These are phyloP conservation scores for Haplosporangium sp. DNA, from an alignment of 371 early-diverging fungal genomes.

Conservation along the genomic window DNA sequence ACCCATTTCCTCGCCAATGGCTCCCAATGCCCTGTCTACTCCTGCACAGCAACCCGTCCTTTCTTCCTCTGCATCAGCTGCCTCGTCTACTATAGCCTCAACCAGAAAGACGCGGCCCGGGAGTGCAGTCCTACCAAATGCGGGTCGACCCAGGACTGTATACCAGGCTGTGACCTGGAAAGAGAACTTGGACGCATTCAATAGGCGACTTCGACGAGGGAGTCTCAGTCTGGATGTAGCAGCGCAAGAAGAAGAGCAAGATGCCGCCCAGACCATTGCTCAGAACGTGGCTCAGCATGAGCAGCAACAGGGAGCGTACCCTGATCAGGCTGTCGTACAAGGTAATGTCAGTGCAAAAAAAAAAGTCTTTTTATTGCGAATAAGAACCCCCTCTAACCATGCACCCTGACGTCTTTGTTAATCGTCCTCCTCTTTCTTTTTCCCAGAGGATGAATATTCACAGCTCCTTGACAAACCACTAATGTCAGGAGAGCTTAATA, in stretches of 20 bases:
- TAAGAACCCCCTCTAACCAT: too few relatives aligned
- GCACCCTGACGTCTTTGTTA: too few relatives aligned
- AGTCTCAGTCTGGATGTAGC: conserved; percentile 43
- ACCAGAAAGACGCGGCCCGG: conserved; percentile 12
- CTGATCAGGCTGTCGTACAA: conserved; percentile 12
- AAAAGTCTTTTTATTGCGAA: too few relatives aligned
- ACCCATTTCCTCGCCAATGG: too few relatives aligned
- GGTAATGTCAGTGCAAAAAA: conserved; percentile 11
- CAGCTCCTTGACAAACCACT: too few relatives aligned
- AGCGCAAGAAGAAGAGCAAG: conserved; percentile 36
- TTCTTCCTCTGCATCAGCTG: conserved; percentile 20
- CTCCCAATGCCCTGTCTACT: too few relatives aligned
- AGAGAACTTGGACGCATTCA: conserved; percentile 52
- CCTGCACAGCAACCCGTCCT: conserved; percentile 13
- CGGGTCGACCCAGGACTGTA: conserved; percentile 32
- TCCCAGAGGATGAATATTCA: conserved; percentile 5
- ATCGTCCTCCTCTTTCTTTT: too few relatives aligned
- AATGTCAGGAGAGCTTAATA: too few relatives aligned
- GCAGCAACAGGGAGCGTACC: conserved; percentile 4
- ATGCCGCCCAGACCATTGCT: conserved; percentile 2
- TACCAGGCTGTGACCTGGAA: conserved; percentile 55
- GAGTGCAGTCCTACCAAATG: conserved; percentile 3
- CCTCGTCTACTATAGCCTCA: conserved; percentile 3
- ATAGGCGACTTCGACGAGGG: conserved; percentile 45
- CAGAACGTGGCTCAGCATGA: conserved; percentile 17